Percentiles rank a stretch among this genome's conserved stretches.
phyloP scores from a whole-genome alignment of 116 monocot genomes.

The Cymodocea nodosa region DNA sequence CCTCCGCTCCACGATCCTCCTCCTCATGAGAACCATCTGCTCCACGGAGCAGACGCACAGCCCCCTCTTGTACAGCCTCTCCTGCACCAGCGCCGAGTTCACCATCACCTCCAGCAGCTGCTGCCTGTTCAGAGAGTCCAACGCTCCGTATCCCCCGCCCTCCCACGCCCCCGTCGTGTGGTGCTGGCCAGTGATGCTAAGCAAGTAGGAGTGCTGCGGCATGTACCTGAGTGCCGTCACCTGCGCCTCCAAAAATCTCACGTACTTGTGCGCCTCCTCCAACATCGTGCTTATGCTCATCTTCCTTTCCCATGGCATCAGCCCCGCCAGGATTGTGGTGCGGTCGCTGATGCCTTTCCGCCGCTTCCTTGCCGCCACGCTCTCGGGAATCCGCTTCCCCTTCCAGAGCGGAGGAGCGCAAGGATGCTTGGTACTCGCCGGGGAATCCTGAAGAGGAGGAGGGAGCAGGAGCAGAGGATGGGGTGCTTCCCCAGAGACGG shows the following conservation, averaged over 20 bases:
- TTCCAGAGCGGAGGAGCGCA: neutral
- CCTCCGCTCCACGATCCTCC: slow-evolving; percentile 12
- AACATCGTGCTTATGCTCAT: slow-evolving; percentile 36
- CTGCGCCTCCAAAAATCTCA: slow-evolving; percentile 57
- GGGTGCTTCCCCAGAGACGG: neutral
- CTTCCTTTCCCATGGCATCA: slow-evolving; percentile 52
- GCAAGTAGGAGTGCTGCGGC: slow-evolving; percentile 27
- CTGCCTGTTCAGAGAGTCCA: slow-evolving; percentile 42
- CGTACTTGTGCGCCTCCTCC: slow-evolving; percentile 56
- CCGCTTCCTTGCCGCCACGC: slow-evolving; percentile 14
- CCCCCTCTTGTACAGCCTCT: slow-evolving; percentile 27
- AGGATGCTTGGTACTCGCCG: neutral
- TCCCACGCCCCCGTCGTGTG: neutral
- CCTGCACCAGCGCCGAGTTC: slow-evolving; percentile 43
- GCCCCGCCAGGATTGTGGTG: slow-evolving; percentile 20
- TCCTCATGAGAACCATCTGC: slow-evolving; percentile 26
- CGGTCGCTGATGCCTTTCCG: slow-evolving; percentile 40
- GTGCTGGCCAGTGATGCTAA: neutral
- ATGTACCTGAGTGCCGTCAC: slow-evolving; percentile 47
- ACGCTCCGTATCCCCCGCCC: neutral
- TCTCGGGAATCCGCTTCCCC: neutral
- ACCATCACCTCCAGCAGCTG: slow-evolving; percentile 48
- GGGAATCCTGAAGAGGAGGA: neutral
- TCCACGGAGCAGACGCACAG: slow-evolving; percentile 56
- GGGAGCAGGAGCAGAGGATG: neutral